Base-by-base conservation (phyloP, 176 grass and related monocot species). In the Chloris gayana region DNA sequence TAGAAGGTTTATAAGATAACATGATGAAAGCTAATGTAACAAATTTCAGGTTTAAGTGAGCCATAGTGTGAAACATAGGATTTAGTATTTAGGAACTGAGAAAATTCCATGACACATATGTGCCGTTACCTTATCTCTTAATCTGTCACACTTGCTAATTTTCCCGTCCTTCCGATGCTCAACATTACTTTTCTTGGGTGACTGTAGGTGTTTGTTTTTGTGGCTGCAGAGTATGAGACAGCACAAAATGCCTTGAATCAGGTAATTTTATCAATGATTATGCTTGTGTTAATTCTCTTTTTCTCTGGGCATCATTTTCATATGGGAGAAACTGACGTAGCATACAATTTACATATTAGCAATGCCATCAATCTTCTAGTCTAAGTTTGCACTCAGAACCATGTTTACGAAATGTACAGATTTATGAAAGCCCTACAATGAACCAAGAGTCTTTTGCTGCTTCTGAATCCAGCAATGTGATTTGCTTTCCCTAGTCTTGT, bases 191-290 rank as follows among this genome's bases (percentile, higher is more conserved):
- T 33, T 7, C 0, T n/a, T 82, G 58, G 12, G 59, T 89, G 29
- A 24, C 74, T 87, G 22, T 80, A 99, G 96, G 96, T 99, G 34
- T 99, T 99, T 95, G 96, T 95, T 56, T 99, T 99, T 80, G 88
- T 95, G 64, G 96, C 96, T 4, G 96, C 96, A 70, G 96, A 99
- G 76, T 99, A 99, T 67, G 93, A 93, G 65, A 99, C 92, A 68
- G 69, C 82, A 38, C 90, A 95, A 38, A 99, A 99, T 84, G 86
- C 93, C 15, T 76, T 99, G 68, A 99, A 99, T 90, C 96, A 95
- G 86, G 96, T 99, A 76, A 87, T 46, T 74, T 42, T 2, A 29
- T 54, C 0, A n/a, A 49, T 60, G 9, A 21, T 73, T 57, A 35
- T 76, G 70, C 41, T 39, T 47, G 9, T 7, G 10, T n/a, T 38